Percentiles rank a stretch among this genome's conserved stretches.
Evolutionary conservation across 257 asterid species (phyloP).

Genomic region (Agastache rugosa): DNA sequence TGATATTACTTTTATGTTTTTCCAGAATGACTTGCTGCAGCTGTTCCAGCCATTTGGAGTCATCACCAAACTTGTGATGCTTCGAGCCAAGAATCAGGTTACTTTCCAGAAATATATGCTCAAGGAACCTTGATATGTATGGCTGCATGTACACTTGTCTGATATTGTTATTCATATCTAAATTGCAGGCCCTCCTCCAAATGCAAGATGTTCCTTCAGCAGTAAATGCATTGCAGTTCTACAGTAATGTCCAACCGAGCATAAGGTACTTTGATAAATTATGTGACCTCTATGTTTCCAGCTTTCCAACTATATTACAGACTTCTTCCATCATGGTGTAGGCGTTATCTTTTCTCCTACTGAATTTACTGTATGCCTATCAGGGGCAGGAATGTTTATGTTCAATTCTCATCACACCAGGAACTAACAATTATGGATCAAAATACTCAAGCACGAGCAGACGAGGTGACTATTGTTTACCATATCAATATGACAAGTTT

Average conservation of each 20-base stretch:
- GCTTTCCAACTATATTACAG: conserved; percentile 27
- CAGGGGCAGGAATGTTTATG: conserved; percentile 96
- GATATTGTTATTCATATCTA: conserved; percentile 15
- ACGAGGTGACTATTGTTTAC: conserved; percentile 72
- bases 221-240: conserved; percentile 84
- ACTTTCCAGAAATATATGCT: conserved; percentile 25
- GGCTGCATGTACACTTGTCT: conserved; percentile 28
- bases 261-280: conserved; percentile 58
- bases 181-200: conserved; percentile 89
- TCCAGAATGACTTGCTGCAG: conserved; percentile 95
- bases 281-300: neutral
- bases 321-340: conserved; percentile 8
- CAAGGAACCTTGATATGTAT: conserved; percentile 27
- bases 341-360: conserved; percentile 25
- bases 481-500: conserved; percentile 10
- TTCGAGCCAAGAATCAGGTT: conserved; percentile 98
- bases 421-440: conserved; percentile 96
- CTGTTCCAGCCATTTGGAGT: conserved; percentile 98
- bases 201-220: conserved; percentile 97
- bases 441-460: conserved; percentile 86
- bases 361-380: conserved; percentile 25
- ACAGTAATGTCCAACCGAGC: conserved; percentile 85
- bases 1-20: conserved; percentile 29
- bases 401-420: conserved; percentile 98
- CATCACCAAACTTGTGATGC: conserved; percentile 93